These are phyloP conservation scores for Ustanciosporium gigantosporum DNA, from an alignment of 1,284 basidiomycete species.

Conservation along the genomic window DNA sequence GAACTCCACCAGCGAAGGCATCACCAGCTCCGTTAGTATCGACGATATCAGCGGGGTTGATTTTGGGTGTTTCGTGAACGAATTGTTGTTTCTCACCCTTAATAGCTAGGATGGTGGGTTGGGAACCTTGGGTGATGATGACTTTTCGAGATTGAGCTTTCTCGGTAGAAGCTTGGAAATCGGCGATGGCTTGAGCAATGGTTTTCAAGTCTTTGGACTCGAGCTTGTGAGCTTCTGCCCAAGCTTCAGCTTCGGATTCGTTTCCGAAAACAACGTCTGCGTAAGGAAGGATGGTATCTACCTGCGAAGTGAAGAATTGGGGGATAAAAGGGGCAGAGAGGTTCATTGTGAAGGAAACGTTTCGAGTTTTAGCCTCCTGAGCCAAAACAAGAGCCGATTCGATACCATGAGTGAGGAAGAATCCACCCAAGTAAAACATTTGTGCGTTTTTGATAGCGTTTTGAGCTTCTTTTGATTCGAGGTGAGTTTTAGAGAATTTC, in stretches of 20 bases:
- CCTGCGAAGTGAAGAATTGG: constrained; percentile 79
- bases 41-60: constrained; percentile 66
- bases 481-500: constrained; percentile 79
- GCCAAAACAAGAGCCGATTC: constrained; percentile 76
- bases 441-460: constrained; percentile 78
- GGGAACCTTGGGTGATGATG: constrained; percentile 86
- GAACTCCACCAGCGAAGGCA: constrained; percentile 95
- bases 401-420: constrained; percentile 92
- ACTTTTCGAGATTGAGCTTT: constrained; percentile 73
- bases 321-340: constrained; percentile 96
- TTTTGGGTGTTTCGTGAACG: constrained; percentile 64
- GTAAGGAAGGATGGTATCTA: constrained; percentile 56
- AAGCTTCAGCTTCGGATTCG: constrained; percentile 89
- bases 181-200: constrained; percentile 58
- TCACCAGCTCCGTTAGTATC: constrained; percentile 99
- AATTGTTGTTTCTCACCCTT: constrained; percentile 66
- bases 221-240: constrained; percentile 68
- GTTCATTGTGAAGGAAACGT: constrained; percentile 76
- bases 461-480: constrained; percentile 76
- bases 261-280: constrained; percentile 68
- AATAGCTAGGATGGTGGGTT: constrained; percentile 78
- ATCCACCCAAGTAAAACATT: constrained; percentile 93
- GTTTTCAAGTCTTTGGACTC: constrained; percentile 49
- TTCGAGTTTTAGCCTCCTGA: constrained; percentile 75
- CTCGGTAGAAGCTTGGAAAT: constrained; percentile 31